Base-by-base conservation (phyloP, 345 rosid species). In the Eucalyptus cloeziana region DNA sequence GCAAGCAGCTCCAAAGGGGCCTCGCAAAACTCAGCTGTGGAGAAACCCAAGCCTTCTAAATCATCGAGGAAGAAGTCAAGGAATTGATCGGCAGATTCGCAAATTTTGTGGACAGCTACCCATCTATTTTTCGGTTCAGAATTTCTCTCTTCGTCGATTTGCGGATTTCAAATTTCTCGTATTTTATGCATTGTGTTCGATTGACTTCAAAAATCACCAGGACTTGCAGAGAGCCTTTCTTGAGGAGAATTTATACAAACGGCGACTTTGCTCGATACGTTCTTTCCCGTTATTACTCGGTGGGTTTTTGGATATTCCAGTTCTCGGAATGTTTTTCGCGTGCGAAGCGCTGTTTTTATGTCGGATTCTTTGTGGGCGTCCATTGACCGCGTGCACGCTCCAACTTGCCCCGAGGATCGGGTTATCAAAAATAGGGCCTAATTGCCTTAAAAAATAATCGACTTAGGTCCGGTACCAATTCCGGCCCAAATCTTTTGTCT, bases 21-120 rank as follows among this genome's bases (percentile, higher is more conserved):
- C 30, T 90, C 94, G 37, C 94, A 92, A 86, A 94, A 54, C 69
- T 83, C 91, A 83, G 87, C 64, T 56, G 90, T 91, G 4, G 96
- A 94, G 79, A 93, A 92, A 79, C 89, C 98, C 44, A 94, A 94
- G 90, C 92, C 96, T 86, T 93, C 99, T n/a, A 96, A 96, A 94
- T 94, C 97, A 56, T 94, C 98, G 12, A 96, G 95, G 92, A 97
- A 97, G 95, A 96, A 97, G 92, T 96, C 98, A 3, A 96, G 98
- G 92, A 95, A 94, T 87, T 97, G 89, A 93, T 37, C 7, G 19
- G 89, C 80, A 87, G 62, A 79, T 86, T 49, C 33, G 11, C 27
- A 40, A 76, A 25, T 86, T 45, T 76, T 83, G 50, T 80, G 60
- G 54, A 85, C 88, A 33, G 31, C 81, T 60, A 15, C 69, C 81